Evolutionary conservation across 805 yeast genomes (phyloP), one percentile per base, ranked within the genome.

Genomic region (Metschnikowia kofuensis): DNA sequence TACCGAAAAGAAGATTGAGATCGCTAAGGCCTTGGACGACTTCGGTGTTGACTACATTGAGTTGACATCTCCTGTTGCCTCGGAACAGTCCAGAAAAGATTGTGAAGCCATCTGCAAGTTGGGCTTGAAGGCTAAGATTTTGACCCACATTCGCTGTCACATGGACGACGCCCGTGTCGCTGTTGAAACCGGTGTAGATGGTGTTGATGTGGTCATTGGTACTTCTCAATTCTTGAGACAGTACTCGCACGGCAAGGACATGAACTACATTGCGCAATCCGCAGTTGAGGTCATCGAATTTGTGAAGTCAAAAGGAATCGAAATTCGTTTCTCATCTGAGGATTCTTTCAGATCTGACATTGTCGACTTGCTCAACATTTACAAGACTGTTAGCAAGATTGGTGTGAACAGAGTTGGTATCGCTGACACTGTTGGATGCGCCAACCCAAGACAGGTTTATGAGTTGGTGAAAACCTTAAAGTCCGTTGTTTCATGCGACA

Each of bases 341-440:
- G 84, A 79, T 62, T 78, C 83, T 12, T 79, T 79, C 69, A 74
- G 84, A 70, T 75, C 81, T 16, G 84, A 79, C 62, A 76, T 79
- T 51, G 84, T 79, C 36, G 84, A 79, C 61, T 74, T 79, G 61
- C 70, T 79, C 49, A 79, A 79, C 60, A 79, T 79, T 48, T 79
- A 79, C 67, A 75, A 78, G 61, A 77, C 83, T n/a, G 83, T 79
- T 47, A 82, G 78, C 64, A 79, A 79, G 63, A 77, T 79, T 45
- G 84, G 84, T 48, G 84, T 79, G 34, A 75, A 79, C 65, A 73
- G 84, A 70, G 81, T 79, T 44, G 84, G 84, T 66, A 79, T 79
- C 63, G 83, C 84, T 44, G 84, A 79, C 65, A 79, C 84, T 40
- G 83, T 79, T 50, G 84, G 84, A 49, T 79, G 84, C 63, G 84